Evolutionary conservation across 768 basidiomycete species (phyloP), one percentile per base, ranked within the genome.

Genomic region (Sporobolomyces phaffii): DNA sequence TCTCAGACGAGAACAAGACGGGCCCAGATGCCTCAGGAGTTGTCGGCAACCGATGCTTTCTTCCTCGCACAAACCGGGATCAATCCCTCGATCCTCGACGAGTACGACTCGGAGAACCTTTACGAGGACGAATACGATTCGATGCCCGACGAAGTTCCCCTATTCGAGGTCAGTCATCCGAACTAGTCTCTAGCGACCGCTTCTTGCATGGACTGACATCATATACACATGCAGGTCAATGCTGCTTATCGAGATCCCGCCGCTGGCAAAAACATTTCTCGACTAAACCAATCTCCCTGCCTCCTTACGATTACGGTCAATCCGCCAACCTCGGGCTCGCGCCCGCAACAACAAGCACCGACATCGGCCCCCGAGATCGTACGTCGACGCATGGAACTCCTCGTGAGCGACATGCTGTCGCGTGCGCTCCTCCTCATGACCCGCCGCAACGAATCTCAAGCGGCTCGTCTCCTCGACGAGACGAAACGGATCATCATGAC

Each of bases 101-200:
- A 73, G 18, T 63, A 60, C 56, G 41, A 45, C 29, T 68, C 75
- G 29, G 38, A 74, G 24, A 73, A 71, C 22, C 68, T 77, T 20
- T 67, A 69, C 52, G 76, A 77, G 33, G 74, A 71, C 38, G 64
- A 64, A 38, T 66, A 73, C 48, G 91, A 92, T 70, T 82, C 87
- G 50, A 89, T 97, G 89, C 92, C 96, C 50, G 96, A 99, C 75
- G 96, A 99, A 74, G 89, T 96, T 14, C 96, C 94, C 1, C 89
- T 97, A 14, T 85, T 94, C 54, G 93, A 98, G 77, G 90, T 73
- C 49, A 18, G 68, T 43, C 11, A n/a, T n/a, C n/a, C n/a, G n/a
- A n/a, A n/a, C n/a, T n/a, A n/a, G n/a, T n/a, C n/a, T n/a, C n/a
- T n/a, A n/a, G n/a, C n/a, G n/a, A n/a, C n/a, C n/a, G n/a, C n/a